Base-by-base conservation (phyloP, 1,284 basidiomycete genomes). In the Agaricales sp. region DNA sequence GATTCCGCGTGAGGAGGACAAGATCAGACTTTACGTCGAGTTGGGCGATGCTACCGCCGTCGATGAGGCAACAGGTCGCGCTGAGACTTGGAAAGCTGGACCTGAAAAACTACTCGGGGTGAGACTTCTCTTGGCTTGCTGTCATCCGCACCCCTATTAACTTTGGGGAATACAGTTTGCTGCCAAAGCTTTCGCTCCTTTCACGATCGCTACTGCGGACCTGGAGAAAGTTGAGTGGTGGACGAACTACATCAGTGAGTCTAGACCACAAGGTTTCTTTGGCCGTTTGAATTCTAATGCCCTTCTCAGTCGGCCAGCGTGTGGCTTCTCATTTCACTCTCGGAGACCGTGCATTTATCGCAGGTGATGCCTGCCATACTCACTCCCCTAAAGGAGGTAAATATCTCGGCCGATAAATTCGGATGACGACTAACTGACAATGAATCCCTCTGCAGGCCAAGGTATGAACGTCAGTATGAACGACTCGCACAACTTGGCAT, bases 401-500 rank as follows among this genome's bases (percentile, higher is more conserved):
- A 52, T 43, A 6, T 23, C 4, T n/a, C 12, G 25, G 11, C 18
- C 3, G 18, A 4, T 12, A 3, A 3, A 14, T 24, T 22, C n/a
- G n/a, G 37, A 21, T 11, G 20, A 43, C n/a, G 11, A 8, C 18
- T 21, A 21, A n/a, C n/a, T 26, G 12, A 46, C 35, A 14, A 3
- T 39, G 25, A 4, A 47, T 37, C 20, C 26, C 6, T 6, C 6
- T 30, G 12, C 46, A 78, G 75, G 76, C 4, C 73, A 82, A 59
- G 82, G 82, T 3, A 85, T 85, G 84, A 87, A 87, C 53, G 81
- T 81, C 1, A 86, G 84, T 57, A 89, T 91, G 85, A 86, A 22
- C 53, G 88, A 92, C 59, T 78, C 82, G 8, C 87, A 87, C 55
- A 90, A 90, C 57, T 71, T 90, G 14, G 82, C 74, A 2, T 91